Percentiles rank a stretch among this genome's conserved stretches.
phyloP scores from a whole-genome alignment of 305 asterid species.

The Nicotiana rustica region DNA sequence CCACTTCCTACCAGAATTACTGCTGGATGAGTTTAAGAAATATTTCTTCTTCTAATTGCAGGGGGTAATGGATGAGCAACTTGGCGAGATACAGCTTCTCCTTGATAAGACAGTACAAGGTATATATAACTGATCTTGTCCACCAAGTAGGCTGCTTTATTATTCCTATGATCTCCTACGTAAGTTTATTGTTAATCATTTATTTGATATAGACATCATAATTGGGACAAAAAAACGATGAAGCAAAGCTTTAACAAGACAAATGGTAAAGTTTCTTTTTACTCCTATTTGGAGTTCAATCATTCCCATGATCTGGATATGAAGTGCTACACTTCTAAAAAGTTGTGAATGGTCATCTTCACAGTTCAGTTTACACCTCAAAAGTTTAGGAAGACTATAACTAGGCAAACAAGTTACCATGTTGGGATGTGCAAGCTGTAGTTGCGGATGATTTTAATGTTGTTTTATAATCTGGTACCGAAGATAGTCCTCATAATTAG shows the following conservation, averaged over 20 bases:
- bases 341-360: constrained; percentile 24
- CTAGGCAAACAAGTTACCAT: no score
- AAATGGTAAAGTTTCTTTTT: background rate
- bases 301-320: constrained; percentile 24
- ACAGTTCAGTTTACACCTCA: constrained; percentile 16
- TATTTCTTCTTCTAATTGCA: constrained; percentile 48
- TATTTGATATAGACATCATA: constrained; percentile 11
- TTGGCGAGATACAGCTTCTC: constrained; percentile 69
- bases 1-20: constrained; percentile 16
- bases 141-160: constrained; percentile 20
- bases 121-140: constrained; percentile 38
- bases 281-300: constrained; percentile 1
- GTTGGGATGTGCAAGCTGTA: no score
- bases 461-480: no score
- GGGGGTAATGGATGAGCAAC: constrained; percentile 70
- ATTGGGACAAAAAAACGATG: constrained; percentile 6
- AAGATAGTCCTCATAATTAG: no score
- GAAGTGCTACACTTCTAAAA: background rate
- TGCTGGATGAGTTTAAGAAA: constrained; percentile 25
- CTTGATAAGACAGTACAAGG: constrained; percentile 94
- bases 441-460: no score
- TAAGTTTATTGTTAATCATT: background rate
- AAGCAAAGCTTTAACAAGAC: background rate
- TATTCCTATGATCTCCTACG: background rate
- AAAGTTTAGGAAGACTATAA: background rate